phyloP scores from a whole-genome alignment of 164 flowering plant species.

The Vitis rupestris region DNA sequence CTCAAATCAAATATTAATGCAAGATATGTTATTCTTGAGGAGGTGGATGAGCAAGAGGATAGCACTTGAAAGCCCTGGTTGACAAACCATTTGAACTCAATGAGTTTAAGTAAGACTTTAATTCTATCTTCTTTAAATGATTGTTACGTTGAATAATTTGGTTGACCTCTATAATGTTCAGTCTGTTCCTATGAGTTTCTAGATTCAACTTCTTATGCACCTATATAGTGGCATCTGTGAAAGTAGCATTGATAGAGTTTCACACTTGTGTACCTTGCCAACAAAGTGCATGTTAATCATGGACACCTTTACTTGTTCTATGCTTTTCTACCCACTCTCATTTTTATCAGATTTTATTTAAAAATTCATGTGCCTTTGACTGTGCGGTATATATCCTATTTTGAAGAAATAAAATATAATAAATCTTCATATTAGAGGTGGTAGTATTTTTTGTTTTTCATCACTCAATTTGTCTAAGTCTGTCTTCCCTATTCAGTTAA shows the following conservation, averaged over 20 bases:
- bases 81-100: neutral
- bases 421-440: neutral
- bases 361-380: too few species aligned
- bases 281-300: too few species aligned
- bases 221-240: too few species aligned
- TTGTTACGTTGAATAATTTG: neutral
- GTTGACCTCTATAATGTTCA: neutral
- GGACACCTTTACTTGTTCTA: too few species aligned
- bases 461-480: neutral
- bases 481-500: neutral
- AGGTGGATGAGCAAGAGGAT: slow-evolving; percentile 69
- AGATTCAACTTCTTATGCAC: neutral
- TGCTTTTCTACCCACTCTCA: too few species aligned
- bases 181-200: neutral
- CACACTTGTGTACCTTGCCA: too few species aligned
- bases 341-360: too few species aligned
- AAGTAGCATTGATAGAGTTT: too few species aligned
- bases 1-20: slow-evolving; percentile 34
- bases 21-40: slow-evolving; percentile 87
- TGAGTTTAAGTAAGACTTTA: slow-evolving; percentile 8
- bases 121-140: neutral
- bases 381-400: too few species aligned
- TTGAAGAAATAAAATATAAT: too few species aligned
- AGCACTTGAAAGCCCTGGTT: slow-evolving; percentile 22
- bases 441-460: neutral